Evolutionary conservation across 441 rosid species (phyloP).

Genomic region (Gossypium aridum): DNA sequence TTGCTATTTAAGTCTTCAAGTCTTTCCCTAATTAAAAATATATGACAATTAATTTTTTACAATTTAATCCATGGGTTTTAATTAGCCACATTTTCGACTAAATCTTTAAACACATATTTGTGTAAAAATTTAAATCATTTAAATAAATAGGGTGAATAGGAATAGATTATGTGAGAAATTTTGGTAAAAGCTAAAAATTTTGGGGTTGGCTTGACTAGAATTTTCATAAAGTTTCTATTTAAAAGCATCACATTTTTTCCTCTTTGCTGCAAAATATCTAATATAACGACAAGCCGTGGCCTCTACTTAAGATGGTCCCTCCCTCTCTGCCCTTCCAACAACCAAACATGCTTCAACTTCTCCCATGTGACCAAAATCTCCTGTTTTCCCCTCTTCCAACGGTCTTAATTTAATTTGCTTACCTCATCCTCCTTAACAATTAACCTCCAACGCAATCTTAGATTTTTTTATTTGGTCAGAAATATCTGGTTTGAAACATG

Average conservation of each 20-base stretch:
- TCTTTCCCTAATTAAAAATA: too few species aligned
- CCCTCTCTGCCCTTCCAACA: not conserved
- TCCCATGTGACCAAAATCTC: constrained; percentile 2
- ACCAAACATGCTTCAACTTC: not conserved
- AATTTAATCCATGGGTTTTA: too few species aligned
- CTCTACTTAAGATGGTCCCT: constrained; percentile 1
- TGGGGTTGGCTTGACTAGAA: too few species aligned
- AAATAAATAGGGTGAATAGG: not conserved
- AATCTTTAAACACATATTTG: too few species aligned
- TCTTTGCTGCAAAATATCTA: not conserved
- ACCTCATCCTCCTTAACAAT: too few species aligned
- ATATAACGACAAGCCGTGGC: not conserved
- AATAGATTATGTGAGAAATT: too few species aligned
- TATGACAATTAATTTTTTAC: too few species aligned
- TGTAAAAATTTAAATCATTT: too few species aligned
- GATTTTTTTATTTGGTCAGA: not conserved
- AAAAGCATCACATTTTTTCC: not conserved
- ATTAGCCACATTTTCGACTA: too few species aligned
- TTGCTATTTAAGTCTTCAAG: too few species aligned
- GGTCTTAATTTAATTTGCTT: not conserved
- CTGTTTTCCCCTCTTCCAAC: not conserved
- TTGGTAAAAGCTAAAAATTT: too few species aligned
- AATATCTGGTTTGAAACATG: not conserved
- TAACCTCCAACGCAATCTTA: not conserved
- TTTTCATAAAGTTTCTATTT: not conserved